These are phyloP conservation scores for Chenopodium quinoa DNA, from an alignment of 148 eudicot species.

Conservation along the genomic window DNA sequence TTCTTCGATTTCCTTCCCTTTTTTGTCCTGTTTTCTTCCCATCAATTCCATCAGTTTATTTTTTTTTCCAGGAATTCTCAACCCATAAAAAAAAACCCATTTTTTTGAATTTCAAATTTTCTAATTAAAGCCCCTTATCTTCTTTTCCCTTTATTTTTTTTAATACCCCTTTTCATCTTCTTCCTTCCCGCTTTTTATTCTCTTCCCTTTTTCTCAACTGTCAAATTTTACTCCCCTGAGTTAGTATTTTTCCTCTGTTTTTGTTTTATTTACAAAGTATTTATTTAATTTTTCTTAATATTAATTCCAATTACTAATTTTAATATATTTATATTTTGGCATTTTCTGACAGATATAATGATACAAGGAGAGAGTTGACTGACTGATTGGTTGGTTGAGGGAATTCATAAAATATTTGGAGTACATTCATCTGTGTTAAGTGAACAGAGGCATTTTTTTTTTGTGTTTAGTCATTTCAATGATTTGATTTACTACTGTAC, in stretches of 20 bases:
- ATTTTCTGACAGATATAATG: slow-evolving; percentile 3
- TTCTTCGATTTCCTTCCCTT: slow-evolving; percentile 14
- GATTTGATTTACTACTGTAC: slow-evolving; percentile 10
- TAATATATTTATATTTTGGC: neutral
- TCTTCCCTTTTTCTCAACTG: neutral
- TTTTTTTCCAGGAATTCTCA: neutral
- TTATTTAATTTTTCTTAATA: neutral
- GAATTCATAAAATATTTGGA: too few relatives aligned
- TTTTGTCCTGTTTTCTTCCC: slow-evolving; percentile 13
- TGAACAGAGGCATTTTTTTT: neutral
- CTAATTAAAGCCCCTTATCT: slow-evolving; percentile 15
- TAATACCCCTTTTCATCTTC: neutral
- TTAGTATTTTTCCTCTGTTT: neutral
- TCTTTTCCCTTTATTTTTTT: slow-evolving; percentile 6
- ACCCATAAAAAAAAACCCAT: neutral
- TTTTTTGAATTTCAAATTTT: slow-evolving; percentile 30
- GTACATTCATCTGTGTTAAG: too few relatives aligned
- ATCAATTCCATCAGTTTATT: neutral
- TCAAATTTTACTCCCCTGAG: neutral
- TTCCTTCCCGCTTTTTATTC: slow-evolving; percentile 19
- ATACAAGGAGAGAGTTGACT: neutral
- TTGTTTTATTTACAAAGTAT: too few relatives aligned
- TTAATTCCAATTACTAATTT: neutral
- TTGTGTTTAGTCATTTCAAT: slow-evolving; percentile 23
- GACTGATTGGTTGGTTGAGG: slow-evolving; percentile 9